A percentile compares a stretch with the other conserved stretches of the same genome.
Conservation (phyloP, 352 stramenopile species). For the Phytophthora ramorum region DNA sequence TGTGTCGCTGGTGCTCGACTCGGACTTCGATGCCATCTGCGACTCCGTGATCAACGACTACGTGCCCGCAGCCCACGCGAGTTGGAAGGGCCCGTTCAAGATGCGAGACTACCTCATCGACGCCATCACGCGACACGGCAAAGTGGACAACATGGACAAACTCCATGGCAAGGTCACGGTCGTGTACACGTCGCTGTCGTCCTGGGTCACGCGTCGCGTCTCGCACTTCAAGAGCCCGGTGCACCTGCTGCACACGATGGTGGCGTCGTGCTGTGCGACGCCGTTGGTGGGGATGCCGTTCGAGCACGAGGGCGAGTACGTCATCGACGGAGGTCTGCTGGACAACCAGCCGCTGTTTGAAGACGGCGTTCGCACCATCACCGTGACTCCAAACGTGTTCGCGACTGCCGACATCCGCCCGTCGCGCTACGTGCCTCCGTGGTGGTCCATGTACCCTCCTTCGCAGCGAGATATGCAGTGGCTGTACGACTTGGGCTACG, state of each 20-base stretch:
- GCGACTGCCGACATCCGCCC: slow-evolving; percentile 63
- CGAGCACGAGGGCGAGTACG: slow-evolving; percentile 55
- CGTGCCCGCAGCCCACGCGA: slow-evolving; percentile 39
- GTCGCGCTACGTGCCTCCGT: slow-evolving; percentile 64
- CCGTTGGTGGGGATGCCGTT: slow-evolving; percentile 64
- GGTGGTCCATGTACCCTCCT: slow-evolving; percentile 70
- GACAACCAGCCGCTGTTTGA: slow-evolving; percentile 61
- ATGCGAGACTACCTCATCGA: slow-evolving; percentile 64
- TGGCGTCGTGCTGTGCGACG: slow-evolving; percentile 62
- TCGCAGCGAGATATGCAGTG: slow-evolving; percentile 56
- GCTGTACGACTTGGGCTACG: slow-evolving; percentile 62
- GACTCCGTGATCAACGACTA: slow-evolving; percentile 51
- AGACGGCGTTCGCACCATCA: slow-evolving; percentile 37
- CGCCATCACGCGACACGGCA: slow-evolving; percentile 37
- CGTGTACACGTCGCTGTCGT: slow-evolving; percentile 65
- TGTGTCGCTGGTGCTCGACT: slow-evolving; percentile 45
- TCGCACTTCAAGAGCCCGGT: slow-evolving; percentile 50
- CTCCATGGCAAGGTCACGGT: slow-evolving; percentile 43
- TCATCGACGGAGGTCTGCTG: slow-evolving; percentile 65
- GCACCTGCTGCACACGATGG: slow-evolving; percentile 49
- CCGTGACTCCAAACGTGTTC: slow-evolving; percentile 41
- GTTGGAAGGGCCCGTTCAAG: slow-evolving; percentile 41
- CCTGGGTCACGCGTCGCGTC: slow-evolving; percentile 41
- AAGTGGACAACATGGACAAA: slow-evolving; percentile 38
- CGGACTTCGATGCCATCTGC: slow-evolving; percentile 56